phyloP scores from a whole-genome alignment of 345 rosid species.

The Heritiera littoralis region DNA sequence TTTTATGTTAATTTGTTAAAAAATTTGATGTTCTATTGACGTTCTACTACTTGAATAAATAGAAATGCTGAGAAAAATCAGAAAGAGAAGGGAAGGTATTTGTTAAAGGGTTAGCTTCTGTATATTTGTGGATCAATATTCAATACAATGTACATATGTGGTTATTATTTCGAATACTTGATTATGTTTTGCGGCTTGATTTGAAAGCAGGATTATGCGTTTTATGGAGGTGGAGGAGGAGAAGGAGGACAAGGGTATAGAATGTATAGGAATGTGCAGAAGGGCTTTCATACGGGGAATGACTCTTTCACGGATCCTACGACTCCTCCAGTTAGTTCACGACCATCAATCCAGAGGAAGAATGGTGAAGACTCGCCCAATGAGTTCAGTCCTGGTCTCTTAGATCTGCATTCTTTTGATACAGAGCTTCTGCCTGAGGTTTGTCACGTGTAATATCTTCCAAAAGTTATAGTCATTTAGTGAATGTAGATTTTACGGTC shows the following conservation, averaged over 20 bases:
- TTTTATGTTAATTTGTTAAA: not conserved
- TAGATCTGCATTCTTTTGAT: conserved; percentile 95
- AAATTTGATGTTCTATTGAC: not conserved
- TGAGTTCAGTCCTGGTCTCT: conserved; percentile 94
- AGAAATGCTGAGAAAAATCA: not conserved
- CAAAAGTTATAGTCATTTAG: not conserved
- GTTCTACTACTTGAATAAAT: not conserved
- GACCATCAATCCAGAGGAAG: conserved; percentile 60
- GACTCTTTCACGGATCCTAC: conserved; percentile 73
- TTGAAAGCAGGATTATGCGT: conserved; percentile 73
- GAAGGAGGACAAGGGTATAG: conserved; percentile 62
- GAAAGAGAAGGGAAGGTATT: not conserved
- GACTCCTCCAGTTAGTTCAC: conserved; percentile 71
- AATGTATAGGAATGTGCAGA: conserved; percentile 62
- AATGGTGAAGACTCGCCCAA: conserved; percentile 63
- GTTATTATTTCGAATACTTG: conserved; percentile 15
- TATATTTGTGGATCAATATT: not conserved
- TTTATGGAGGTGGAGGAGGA: conserved; percentile 46
- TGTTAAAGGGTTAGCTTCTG: not conserved
- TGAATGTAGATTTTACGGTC: not conserved
- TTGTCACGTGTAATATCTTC: conserved; percentile 11
- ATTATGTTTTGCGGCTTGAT: conserved; percentile 13
- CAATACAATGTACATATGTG: not conserved
- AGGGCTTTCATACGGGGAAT: conserved; percentile 62
- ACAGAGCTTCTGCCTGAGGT: conserved; percentile 98